These are phyloP conservation scores for Tylopilus sp. DNA, from an alignment of 768 basidiomycete species.

Conservation along the genomic window DNA sequence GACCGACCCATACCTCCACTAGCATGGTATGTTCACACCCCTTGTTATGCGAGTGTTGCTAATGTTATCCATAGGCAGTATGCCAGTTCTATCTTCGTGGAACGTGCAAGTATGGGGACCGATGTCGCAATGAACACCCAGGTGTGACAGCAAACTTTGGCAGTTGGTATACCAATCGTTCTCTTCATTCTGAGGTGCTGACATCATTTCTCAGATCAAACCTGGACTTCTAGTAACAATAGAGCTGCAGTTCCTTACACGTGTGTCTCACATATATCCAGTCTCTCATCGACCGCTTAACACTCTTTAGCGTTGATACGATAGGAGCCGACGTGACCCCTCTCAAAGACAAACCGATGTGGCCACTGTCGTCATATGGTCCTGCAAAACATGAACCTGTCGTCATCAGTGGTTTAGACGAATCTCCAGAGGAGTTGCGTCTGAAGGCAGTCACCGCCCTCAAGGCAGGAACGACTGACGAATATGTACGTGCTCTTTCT, in stretches of 20 bases:
- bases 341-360: constrained; percentile 64
- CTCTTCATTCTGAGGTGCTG: constrained; percentile 11
- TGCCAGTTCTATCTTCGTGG: constrained; percentile 66
- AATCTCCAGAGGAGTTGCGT: constrained; percentile 77
- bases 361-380: constrained; percentile 78
- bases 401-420: constrained; percentile 62
- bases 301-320: constrained; percentile 48
- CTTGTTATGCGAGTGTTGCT: neutral
- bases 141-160: constrained; percentile 41
- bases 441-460: constrained; percentile 57
- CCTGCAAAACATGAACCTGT: constrained; percentile 72
- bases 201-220: constrained; percentile 31
- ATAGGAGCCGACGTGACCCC: constrained; percentile 62
- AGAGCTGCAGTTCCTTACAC: constrained; percentile 36
- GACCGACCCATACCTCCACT: neutral
- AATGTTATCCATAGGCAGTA: constrained; percentile 40
- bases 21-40: constrained; percentile 14
- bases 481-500: constrained; percentile 58
- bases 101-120: constrained; percentile 59
- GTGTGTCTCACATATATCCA: constrained; percentile 23
- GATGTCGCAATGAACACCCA: constrained; percentile 67
- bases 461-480: constrained; percentile 49
- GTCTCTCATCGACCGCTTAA: neutral
- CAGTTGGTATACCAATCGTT: constrained; percentile 39
- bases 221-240: constrained; percentile 36